A percentile compares a stretch with the other conserved stretches of the same genome.
These are phyloP conservation scores for Fusarium xyrophilum DNA, from an alignment of 2,329 filamentous ascomycete species.

Conservation along the genomic window DNA sequence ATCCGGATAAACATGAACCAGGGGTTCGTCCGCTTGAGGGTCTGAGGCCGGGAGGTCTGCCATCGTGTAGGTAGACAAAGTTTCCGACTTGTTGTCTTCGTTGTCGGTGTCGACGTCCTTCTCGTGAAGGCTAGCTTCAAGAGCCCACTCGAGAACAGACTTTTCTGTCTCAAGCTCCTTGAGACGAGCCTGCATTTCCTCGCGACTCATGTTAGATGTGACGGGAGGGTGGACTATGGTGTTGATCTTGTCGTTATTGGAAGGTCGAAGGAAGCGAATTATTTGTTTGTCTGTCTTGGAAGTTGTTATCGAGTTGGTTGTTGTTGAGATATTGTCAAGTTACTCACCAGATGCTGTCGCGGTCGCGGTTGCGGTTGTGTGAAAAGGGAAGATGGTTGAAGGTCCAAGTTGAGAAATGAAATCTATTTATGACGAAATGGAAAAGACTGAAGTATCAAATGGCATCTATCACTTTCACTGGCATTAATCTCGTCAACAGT, in stretches of 20 bases:
- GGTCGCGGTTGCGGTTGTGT: neutral
- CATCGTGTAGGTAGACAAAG: neutral
- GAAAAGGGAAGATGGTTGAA: neutral
- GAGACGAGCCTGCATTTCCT: neutral
- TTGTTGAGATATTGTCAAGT: neutral
- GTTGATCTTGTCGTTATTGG: neutral
- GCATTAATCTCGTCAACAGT: accelerated
- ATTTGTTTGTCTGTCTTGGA: accelerated
- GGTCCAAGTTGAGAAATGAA: no score
- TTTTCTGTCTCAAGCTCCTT: neutral
- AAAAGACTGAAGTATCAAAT: neutral
- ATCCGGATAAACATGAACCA: neutral
- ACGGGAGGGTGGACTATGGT: neutral
- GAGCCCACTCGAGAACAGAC: neutral
- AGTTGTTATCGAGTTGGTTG: neutral
- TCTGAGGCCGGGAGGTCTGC: neutral
- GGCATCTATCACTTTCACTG: no score
- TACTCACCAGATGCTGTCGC: neutral
- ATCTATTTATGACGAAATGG: neutral
- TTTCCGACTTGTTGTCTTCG: neutral
- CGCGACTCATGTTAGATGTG: neutral
- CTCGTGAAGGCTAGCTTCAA: neutral
- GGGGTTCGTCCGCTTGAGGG: no score
- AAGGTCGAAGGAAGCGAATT: no score
- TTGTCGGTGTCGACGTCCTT: neutral